phyloP scores from a whole-genome alignment of 129 eudicot genomes.

The Dittrichia graveolens region DNA sequence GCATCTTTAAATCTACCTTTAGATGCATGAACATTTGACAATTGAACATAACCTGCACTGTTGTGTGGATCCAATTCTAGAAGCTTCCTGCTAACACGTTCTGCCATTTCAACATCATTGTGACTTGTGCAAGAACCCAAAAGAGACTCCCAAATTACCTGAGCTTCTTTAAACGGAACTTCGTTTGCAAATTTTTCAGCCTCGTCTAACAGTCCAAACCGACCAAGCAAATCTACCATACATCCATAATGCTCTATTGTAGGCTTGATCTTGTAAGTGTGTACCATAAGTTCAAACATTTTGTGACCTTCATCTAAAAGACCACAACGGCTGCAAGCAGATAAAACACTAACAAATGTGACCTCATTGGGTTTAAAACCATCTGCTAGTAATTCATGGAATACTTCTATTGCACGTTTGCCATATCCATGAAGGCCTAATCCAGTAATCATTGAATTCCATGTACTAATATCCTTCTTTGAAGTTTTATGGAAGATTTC shows the following conservation, averaged over 20 bases:
- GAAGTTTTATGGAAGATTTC: slow-evolving; percentile 36
- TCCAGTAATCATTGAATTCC: slow-evolving; percentile 50
- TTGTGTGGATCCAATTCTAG: slow-evolving; percentile 45
- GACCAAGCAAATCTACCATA: slow-evolving; percentile 57
- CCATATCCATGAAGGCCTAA: slow-evolving; percentile 40
- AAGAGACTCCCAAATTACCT: slow-evolving; percentile 48
- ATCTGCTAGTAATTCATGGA: slow-evolving; percentile 30
- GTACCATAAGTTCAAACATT: slow-evolving; percentile 46
- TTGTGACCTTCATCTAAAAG: slow-evolving; percentile 41
- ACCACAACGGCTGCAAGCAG: slow-evolving; percentile 54
- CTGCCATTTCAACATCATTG: slow-evolving; percentile 39
- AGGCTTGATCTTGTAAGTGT: slow-evolving; percentile 38
- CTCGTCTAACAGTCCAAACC: slow-evolving; percentile 47
- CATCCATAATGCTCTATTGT: slow-evolving; percentile 50
- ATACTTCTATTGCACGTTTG: slow-evolving; percentile 30
- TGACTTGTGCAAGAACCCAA: slow-evolving; percentile 51
- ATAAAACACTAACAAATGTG: slow-evolving; percentile 48
- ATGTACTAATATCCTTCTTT: slow-evolving; percentile 49
- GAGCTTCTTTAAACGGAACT: slow-evolving; percentile 35
- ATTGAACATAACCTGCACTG: slow-evolving; percentile 47
- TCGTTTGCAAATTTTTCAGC: slow-evolving; percentile 42
- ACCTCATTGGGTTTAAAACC: slow-evolving; percentile 52
- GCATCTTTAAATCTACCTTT: slow-evolving; percentile 37
- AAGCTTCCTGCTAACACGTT: slow-evolving; percentile 42
- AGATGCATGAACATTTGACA: slow-evolving; percentile 47